Base-by-base conservation (phyloP, 2,329 filamentous ascomycete species). In the Phaeosphaeriaceae sp. region DNA sequence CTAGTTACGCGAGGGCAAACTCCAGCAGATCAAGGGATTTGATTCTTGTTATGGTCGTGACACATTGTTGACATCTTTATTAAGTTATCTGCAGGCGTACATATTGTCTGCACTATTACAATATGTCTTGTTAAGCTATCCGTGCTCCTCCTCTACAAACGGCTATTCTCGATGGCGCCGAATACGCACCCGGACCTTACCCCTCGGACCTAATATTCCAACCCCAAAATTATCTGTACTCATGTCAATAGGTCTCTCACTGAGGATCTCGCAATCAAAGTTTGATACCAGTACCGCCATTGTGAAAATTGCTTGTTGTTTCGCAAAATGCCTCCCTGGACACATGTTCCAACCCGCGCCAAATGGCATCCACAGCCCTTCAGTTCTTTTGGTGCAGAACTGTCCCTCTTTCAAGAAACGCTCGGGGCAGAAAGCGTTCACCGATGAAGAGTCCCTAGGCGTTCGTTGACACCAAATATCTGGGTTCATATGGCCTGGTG, bases 261-360 rank as follows among this genome's bases (percentile, higher is more conserved):
- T 43, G 6, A 54, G 47, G 17, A 54, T 48, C 16, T 52, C 45
- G 20, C 41, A 48, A 21, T 55, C 45, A 35, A 48, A 52, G 3
- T n/a, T 35, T 20, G 42, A 32, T n/a, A 74, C 50, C 15, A 74
- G 59, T 18, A 73, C 33, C 1, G 70, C 67, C 12, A 72, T 53
- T 0, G 60, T 60, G 1, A 65, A 50, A 28, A 74, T 64, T 0
- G 70, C 61, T 41, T 75, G 66, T 12, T 64, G 61, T 26, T 75
- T 75, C 1, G 74, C 70, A 28, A 72, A 75, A 32, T 70, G 68
- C 0, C 68, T 67, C 1, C 74, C 73, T 0, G 71, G 73, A 20
- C 74, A 76, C 17, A 71, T 64, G 6, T 63, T 60, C 4, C 50
- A 48, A n/a, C 55, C 55, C 0, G 71, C 71, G 0, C 74, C 73